Evolutionary conservation across 1,284 basidiomycete species (phyloP), one percentile per base, ranked within the genome.

Genomic region (Cryptococcus wingfieldii): DNA sequence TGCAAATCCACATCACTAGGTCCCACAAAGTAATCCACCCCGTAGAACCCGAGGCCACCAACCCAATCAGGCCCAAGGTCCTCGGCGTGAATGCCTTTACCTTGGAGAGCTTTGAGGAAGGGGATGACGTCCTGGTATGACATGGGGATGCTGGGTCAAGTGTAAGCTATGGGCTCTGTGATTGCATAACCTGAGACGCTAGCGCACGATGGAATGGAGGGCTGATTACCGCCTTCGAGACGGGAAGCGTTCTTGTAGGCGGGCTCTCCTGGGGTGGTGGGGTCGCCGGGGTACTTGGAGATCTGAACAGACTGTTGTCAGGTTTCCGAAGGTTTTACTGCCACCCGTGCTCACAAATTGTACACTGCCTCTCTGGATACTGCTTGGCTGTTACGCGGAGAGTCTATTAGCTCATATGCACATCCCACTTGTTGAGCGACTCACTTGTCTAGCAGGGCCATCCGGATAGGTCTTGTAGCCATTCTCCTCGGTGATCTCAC

Each of bases 361-460:
- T 1, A 92, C 91, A 31, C 85, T 88, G 18, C 94, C 95, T 47
- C 94, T 84, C 75, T 97, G 86, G 12, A 94, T 85, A 38, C 68
- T 71, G 38, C 67, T 85, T 0, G 88, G 89, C 64, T 72, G 48
- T n/a, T 5, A 42, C 10, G 14, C 37, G 3, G n/a, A 45, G 13
- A n/a, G 14, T 16, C 4, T 9, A 45, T n/a, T 13, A 25, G 43
- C 16, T 5, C 13, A 25, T 45, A 25, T 45, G 12, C 5, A 7
- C 7, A 13, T 45, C 19, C 4, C 23, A 18, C 23, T 23, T 16
- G 7, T 14, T 13, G 9, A 12, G 38, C 23, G 4, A 47, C 55
- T 60, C 25, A 62, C 60, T 72, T 93, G 89, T 41, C 90, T 83
- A 42, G 91, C 92, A 31, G 92, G 91, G 0, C 94, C 93, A 16